Evolutionary conservation across 192 early-diverging fungal genomes (phyloP), one percentile per base, ranked within the genome.

Genomic region (Coemansia sp.): DNA sequence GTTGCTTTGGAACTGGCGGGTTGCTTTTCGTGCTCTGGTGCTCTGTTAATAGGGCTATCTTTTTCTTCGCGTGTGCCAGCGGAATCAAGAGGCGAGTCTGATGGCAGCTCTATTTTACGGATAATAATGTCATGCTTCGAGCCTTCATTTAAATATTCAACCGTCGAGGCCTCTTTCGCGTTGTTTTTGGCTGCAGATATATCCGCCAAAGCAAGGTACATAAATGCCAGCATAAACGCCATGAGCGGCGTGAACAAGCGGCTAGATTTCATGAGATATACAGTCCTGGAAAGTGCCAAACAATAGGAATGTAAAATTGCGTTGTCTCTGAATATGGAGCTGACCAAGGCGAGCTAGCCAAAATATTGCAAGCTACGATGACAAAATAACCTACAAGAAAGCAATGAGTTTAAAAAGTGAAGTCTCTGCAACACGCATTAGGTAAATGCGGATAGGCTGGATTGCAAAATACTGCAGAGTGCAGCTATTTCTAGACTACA

Each of bases 81-180:
- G 5, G 51, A 17, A 2, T 4, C 15, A 49, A 19, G 8, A 19
- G 40, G 40, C 40, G 14, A 57, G n/a, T 58, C 25, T 4, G 26
- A 42, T 19, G 44, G 59, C 22, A 2, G 12, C 4, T 51, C 37
- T 25, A 51, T 59, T 21, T 58, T 37, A 6, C 38, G 56, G 11
- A 70, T 62, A 20, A 64, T 5, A 19, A 64, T 34, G 4, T 64
- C 20, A 31, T 70, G 48, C 1, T 57, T 44, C 10, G 68, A 51
- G 36, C 68, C 68, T 23, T 64, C 55, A 23, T 70, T 70, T 19
- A 42, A 26, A 34, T 57, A 64, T 25, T 64, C 56, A 2, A 23
- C 26, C 2, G 12, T 26, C 7, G 47, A 19, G 15, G 40, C 40
- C 40, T 15, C 40, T 44, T 44, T 44, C 1, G 40, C 11, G 4